Base-by-base conservation (phyloP, 2,329 filamentous ascomycete genomes). In the Penicillium concentricum region DNA sequence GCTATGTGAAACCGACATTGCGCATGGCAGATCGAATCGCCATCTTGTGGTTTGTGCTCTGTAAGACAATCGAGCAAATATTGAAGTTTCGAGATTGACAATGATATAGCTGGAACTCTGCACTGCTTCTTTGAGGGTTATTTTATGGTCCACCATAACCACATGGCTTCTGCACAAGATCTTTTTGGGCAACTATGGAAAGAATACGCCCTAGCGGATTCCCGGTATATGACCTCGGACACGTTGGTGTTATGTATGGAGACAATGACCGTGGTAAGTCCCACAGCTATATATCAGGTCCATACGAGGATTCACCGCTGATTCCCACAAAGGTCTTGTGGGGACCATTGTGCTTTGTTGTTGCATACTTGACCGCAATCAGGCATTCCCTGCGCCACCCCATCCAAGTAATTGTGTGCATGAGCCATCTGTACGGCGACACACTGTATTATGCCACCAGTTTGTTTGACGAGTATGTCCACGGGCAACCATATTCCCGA, bases 131-230 rank as follows among this genome's bases (percentile, higher is more conserved):
- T 96, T 72, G 91, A 96, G 78, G 90, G 88, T 37, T 96, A 95
- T 74, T 95, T 91, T 70, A 81, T 92, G 60, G 73, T 84, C 61
- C 85, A 92, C 70, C 88, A 90, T 71, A 75, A 78, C 22, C 78
- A 76, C 24, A 81, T 96, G 71, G 84, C 86, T 0, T 78, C 82
- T 12, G 84, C 84, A 58, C 87, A 91, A 70, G 86, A 87, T 53
- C 76, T 94, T 8, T 88, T 92, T 55, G 90, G 88, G 3, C 91
- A 96, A 77, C 79, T 96, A 43, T 96, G 92, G 92, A 96, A 96
- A 71, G 92, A 96, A 74, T 96, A 96, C 72, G 83, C 90, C 3
- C 81, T 92, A 34, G 92, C 90, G 2, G 92, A 96, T 76, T 95
- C 91, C 53, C 83, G 92, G 42, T 96, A 96, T 69, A 78, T 96